Percentiles rank a stretch among this genome's conserved stretches.
Evolutionary conservation across 441 rosid species (phyloP).

Genomic region (California macrophylla): DNA sequence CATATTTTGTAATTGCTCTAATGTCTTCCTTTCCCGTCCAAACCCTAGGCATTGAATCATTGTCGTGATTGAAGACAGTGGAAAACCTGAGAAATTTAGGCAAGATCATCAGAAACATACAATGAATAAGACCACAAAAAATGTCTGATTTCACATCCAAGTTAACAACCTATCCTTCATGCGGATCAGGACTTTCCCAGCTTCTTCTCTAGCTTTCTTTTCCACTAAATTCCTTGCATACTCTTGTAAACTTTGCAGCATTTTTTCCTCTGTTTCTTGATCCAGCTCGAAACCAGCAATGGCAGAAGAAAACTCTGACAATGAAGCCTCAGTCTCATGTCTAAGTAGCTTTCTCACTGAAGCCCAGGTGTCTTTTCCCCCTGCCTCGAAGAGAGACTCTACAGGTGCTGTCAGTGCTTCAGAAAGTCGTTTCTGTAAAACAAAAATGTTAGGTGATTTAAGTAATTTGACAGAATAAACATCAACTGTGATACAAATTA

Average conservation of each 20-base stretch:
- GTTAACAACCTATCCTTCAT: constrained; percentile 64
- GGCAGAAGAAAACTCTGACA: constrained; percentile 36
- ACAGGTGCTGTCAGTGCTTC: constrained; percentile 47
- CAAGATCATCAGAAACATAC: constrained; percentile 5
- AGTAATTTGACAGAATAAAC: constrained; percentile 4
- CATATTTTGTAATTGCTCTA: constrained; percentile 56
- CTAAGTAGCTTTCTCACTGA: constrained; percentile 60
- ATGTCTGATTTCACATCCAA: neutral
- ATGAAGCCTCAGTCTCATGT: constrained; percentile 45
- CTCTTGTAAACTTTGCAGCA: constrained; percentile 42
- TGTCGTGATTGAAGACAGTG: constrained; percentile 56
- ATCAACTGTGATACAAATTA: neutral
- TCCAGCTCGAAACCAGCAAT: constrained; percentile 65
- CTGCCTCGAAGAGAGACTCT: constrained; percentile 54
- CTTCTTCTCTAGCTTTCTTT: constrained; percentile 70
- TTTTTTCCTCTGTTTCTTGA: constrained; percentile 26
- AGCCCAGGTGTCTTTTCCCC: constrained; percentile 58
- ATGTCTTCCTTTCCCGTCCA: constrained; percentile 89
- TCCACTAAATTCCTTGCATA: constrained; percentile 54
- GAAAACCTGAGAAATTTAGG: constrained; percentile 48
- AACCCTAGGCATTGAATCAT: constrained; percentile 62
- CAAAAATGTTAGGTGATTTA: constrained; percentile 11
- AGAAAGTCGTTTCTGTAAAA: constrained; percentile 46
- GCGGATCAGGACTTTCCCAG: constrained; percentile 54
- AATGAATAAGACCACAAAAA: neutral